Conservation (phyloP, 257 asterid genomes). For the Thymus mandschuricus region DNA sequence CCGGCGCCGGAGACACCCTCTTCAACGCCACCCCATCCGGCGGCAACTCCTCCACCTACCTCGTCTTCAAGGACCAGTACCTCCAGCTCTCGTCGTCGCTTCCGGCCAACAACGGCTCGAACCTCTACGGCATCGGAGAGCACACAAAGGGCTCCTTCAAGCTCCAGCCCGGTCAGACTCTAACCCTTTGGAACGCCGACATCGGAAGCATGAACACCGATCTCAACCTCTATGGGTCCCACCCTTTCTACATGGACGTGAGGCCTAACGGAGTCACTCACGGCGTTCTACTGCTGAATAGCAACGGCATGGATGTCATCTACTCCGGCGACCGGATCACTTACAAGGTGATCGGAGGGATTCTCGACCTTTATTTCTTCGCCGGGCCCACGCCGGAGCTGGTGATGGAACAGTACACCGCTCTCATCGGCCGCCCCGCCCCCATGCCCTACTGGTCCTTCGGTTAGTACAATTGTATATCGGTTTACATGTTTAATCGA, state of each 20-base stretch:
- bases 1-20: slow-evolving; percentile 40
- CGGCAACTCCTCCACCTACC: slow-evolving; percentile 40
- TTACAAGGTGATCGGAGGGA: slow-evolving; percentile 82
- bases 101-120: slow-evolving; percentile 45
- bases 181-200: slow-evolving; percentile 91
- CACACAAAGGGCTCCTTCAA: slow-evolving; percentile 71
- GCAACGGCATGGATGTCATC: slow-evolving; percentile 85
- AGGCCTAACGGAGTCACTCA: slow-evolving; percentile 68
- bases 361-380: slow-evolving; percentile 75
- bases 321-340: slow-evolving; percentile 74
- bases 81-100: slow-evolving; percentile 80
- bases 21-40: slow-evolving; percentile 41
- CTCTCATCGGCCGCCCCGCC: slow-evolving; percentile 86
- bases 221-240: slow-evolving; percentile 80
- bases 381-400: slow-evolving; percentile 75
- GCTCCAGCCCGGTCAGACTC: slow-evolving; percentile 56
- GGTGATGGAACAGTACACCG: slow-evolving; percentile 84
- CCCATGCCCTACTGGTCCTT: slow-evolving; percentile 96
- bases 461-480: slow-evolving; percentile 46
- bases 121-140: slow-evolving; percentile 87
- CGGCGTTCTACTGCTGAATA: slow-evolving; percentile 77
- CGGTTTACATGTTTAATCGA: too few relatives aligned
- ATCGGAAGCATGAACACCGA: slow-evolving; percentile 54
- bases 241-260: slow-evolving; percentile 89
- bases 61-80: slow-evolving; percentile 78